Evolutionary conservation across 2,329 filamentous ascomycete genomes (phyloP).

Genomic region (Talaromyces sp.): DNA sequence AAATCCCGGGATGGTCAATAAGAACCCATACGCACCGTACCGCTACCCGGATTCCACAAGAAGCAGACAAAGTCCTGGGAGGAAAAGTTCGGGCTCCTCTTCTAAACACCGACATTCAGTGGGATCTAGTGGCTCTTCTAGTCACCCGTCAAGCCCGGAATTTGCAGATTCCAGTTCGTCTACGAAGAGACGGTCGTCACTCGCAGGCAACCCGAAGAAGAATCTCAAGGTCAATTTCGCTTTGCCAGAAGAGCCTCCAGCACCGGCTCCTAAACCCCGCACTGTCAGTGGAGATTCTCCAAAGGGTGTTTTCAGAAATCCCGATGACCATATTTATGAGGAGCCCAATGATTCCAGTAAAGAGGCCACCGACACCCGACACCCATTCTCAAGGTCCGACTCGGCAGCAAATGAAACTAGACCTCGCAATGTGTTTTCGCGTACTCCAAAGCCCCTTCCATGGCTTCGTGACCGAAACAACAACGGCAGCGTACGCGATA

Average conservation of each 20-base stretch:
- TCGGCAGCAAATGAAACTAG: constrained; percentile 59
- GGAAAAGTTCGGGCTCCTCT: constrained; percentile 10
- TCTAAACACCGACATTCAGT: constrained; percentile 20
- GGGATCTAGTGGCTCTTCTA: constrained; percentile 21
- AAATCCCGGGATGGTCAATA: constrained; percentile 54
- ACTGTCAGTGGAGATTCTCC: constrained; percentile 43
- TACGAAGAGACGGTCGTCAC: constrained; percentile 21
- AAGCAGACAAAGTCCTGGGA: constrained; percentile 48
- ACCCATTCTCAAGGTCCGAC: constrained; percentile 33
- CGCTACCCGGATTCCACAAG: constrained; percentile 46
- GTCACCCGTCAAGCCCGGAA: constrained; percentile 23
- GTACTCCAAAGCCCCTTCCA: constrained; percentile 45
- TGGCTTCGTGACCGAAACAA: constrained; percentile 38
- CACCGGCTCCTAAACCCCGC: constrained; percentile 26
- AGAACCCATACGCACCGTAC: constrained; percentile 53
- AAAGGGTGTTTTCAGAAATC: constrained; percentile 60
- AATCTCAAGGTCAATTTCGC: constrained; percentile 46
- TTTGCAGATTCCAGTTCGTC: constrained; percentile 6
- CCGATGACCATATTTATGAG: constrained; percentile 74
- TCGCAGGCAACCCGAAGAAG: constrained; percentile 33
- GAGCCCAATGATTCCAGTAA: constrained; percentile 65
- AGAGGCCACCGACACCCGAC: constrained; percentile 26
- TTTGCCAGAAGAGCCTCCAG: constrained; percentile 23
- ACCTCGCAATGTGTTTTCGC: constrained; percentile 64
- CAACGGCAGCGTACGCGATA: constrained; percentile 49